Evolutionary conservation across 2,329 filamentous ascomycete species (phyloP).

Genomic region (Neonectria faginata): DNA sequence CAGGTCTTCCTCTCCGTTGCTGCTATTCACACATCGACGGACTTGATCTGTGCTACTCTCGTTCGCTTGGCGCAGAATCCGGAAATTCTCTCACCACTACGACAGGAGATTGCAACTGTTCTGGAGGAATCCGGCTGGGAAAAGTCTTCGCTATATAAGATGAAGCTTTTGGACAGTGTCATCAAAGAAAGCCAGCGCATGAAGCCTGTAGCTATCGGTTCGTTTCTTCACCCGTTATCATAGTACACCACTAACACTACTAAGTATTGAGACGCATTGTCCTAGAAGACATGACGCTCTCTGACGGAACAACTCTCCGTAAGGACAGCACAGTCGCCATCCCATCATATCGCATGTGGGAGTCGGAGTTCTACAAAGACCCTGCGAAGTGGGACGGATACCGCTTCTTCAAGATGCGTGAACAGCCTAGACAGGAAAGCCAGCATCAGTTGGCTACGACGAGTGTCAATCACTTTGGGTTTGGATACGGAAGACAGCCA

Average conservation of each 20-base stretch:
- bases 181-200: conserved; percentile 16
- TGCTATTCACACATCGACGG: conserved; percentile 8
- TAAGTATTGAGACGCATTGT: conserved; percentile 16
- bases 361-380: conserved; percentile 41
- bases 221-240: neutral
- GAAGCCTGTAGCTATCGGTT: conserved; percentile 16
- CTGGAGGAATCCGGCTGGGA: conserved; percentile 9
- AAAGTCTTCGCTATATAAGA: conserved; percentile 9
- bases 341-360: conserved; percentile 31
- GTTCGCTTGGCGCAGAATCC: conserved; percentile 6
- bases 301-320: conserved; percentile 14
- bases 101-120: neutral
- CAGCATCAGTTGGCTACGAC: conserved; percentile 51
- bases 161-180: conserved; percentile 12
- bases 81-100: conserved; percentile 3
- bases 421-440: conserved; percentile 39
- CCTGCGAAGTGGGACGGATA: conserved; percentile 44
- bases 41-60: conserved; percentile 10
- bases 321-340: conserved; percentile 5
- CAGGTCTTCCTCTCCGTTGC: conserved; percentile 12
- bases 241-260: neutral
- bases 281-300: conserved; percentile 15
- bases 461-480: conserved; percentile 48
- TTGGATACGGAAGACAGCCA: conserved; percentile 56
- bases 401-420: conserved; percentile 47